phyloP scores from a whole-genome alignment of 139 green algal genomes.

The Auxenochlorella protothecoides region DNA sequence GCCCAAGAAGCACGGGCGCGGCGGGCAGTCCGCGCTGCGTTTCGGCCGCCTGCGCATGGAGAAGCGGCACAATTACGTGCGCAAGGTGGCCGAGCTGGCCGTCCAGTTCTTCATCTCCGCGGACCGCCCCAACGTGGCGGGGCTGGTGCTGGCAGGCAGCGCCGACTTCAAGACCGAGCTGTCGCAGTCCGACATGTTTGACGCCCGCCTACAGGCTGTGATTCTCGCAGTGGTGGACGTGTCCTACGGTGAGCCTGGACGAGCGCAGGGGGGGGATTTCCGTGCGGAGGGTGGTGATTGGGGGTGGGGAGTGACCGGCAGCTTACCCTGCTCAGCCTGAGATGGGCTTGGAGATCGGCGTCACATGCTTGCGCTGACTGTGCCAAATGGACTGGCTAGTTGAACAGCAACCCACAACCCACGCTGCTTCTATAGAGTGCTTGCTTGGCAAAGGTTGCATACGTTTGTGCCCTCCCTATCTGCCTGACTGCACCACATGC shows the following conservation, averaged over 20 bases:
- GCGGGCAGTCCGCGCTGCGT: conserved; percentile 93
- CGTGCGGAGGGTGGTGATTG: background rate
- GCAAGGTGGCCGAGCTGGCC: conserved; percentile 84
- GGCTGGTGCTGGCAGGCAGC: conserved; percentile 86
- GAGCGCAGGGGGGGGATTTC: background rate
- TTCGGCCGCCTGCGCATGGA: conserved; percentile 96
- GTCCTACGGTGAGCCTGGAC: conserved; percentile 71
- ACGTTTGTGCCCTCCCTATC: too few species aligned
- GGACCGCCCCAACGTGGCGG: conserved; percentile 84
- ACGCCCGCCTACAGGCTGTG: conserved; percentile 76
- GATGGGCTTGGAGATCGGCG: too few species aligned
- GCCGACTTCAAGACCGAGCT: conserved; percentile 99
- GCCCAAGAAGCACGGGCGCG: conserved; percentile 97
- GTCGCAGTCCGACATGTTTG: conserved; percentile 90
- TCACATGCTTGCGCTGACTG: too few species aligned
- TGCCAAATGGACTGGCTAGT: too few species aligned
- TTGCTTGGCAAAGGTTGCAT: too few species aligned
- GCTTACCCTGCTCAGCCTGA: too few species aligned
- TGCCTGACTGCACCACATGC: too few species aligned
- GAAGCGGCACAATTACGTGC: conserved; percentile 99
- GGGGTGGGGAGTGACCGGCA: too few species aligned
- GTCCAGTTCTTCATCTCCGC: conserved; percentile 90
- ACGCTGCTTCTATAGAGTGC: too few species aligned
- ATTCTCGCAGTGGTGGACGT: conserved; percentile 95
- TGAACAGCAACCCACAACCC: too few species aligned